Evolutionary conservation across 176 grass and related monocot species (phyloP).

Genomic region (sorghum (Sorghum bicolor)): Sorghum_bicolor_NCBIv3 NC_012871.2:74598501-74599000

Average conservation of each 20-base stretch:
- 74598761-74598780: slow-evolving; percentile 96
- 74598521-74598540: slow-evolving; percentile 98
- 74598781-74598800: slow-evolving; percentile 87
- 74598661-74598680: slow-evolving; percentile 73
- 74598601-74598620: background rate
- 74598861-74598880: background rate
- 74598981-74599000: slow-evolving; percentile 19
- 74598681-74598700: slow-evolving; percentile 97
- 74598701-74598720: slow-evolving; percentile 98
- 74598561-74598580: slow-evolving; percentile 97
- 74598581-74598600: background rate
- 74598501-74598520: slow-evolving; percentile 92
- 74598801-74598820: slow-evolving; percentile 97
- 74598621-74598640: background rate
- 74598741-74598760: slow-evolving; percentile 95
- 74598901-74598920: slow-evolving; percentile 63
- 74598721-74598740: slow-evolving; percentile 79
- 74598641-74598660: background rate
- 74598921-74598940: slow-evolving; percentile 92
- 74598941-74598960: slow-evolving; percentile 98
- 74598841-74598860: slow-evolving; percentile 21
- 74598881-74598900: background rate
- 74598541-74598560: slow-evolving; percentile 88
- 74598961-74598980: slow-evolving; percentile 88
- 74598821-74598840: slow-evolving; percentile 99